phyloP scores from a whole-genome alignment of 768 basidiomycete species.

The Cyclocybe aegerita region DNA sequence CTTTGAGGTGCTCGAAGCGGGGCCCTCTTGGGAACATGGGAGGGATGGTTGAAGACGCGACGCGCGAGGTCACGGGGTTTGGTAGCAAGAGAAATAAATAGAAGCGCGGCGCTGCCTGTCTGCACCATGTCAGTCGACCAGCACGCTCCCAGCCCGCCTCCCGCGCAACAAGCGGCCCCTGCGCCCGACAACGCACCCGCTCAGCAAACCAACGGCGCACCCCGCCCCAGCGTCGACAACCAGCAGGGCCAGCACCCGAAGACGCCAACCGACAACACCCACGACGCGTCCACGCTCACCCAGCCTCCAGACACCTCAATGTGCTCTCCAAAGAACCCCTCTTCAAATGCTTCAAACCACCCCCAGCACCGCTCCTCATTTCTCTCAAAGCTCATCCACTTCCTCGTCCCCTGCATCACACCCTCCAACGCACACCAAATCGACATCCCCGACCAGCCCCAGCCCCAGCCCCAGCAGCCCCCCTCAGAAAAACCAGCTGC shows the following conservation, averaged over 20 bases:
- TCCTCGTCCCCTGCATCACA: conserved; percentile 68
- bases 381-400: conserved; percentile 56
- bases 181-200: background rate
- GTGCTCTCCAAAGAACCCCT: conserved; percentile 15
- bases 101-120: too few relatives aligned
- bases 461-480: too few relatives aligned
- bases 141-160: background rate
- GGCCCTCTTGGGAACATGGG: conserved; percentile 49
- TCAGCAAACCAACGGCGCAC: conserved; percentile 14
- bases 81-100: too few relatives aligned
- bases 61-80: conserved; percentile 18
- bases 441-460: background rate
- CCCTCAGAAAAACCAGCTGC: too few relatives aligned
- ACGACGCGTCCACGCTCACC: conserved; percentile 24
- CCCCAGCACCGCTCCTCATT: conserved; percentile 45
- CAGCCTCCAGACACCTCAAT: conserved; percentile 7
- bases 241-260: conserved; percentile 4
- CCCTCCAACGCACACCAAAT: conserved; percentile 35
- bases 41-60: conserved; percentile 10
- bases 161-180: conserved; percentile 3
- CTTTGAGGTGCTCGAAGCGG: conserved; percentile 41
- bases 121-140: too few relatives aligned
- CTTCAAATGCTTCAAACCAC: conserved; percentile 12
- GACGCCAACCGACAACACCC: conserved; percentile 19
- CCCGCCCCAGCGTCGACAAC: background rate